Evolutionary conservation across 768 basidiomycete genomes (phyloP), one percentile per base, ranked within the genome.

Genomic region (Boletus vermiculosoides): DNA sequence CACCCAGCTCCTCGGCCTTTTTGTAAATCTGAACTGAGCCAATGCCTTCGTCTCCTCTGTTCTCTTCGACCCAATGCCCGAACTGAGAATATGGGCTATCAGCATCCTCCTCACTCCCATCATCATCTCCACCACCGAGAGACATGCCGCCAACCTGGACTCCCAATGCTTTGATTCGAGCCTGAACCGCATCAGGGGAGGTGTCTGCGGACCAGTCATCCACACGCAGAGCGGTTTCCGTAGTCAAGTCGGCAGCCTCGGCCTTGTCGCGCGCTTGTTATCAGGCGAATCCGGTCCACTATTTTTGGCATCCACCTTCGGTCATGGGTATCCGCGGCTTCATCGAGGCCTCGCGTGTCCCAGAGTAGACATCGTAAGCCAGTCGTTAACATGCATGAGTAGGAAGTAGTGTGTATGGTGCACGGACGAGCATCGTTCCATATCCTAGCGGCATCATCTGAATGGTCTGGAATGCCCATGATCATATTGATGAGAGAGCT

Each of bases 181-280:
- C 83, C 61, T 88, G 87, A 58, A 97, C 91, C 22, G 93, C 94
- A 66, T 92, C 92, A 6, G 88, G 82, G 3, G 91, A 93, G 2
- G 92, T 94, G 67, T 96, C 93, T n/a, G 84, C 89, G 51, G 90
- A 88, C 94, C 94, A 97, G 54, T 88, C 92, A 47, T 94, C 90
- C 20, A 84, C 82, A 11, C 76, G 78, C 50, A 88, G 73, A 4
- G 78, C 70, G 22, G 87, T 76, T 0, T 91, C 83, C 3, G 78
- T 72, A 54, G 85, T 85, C 64, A 95, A 77, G 45, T 86, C 85
- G 7, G 86, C 88, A 37, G 92, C 92, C 64, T 95, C 92, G 11
- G 91, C 88, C 69, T 92, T 93, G 78, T 70, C 63, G 42, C 58
- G 63, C 9, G 58, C 54, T 36, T 65, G 68, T 31, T 56, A 50